phyloP scores from a whole-genome alignment of 2,329 filamentous ascomycete genomes.

The Oidium heveae region DNA sequence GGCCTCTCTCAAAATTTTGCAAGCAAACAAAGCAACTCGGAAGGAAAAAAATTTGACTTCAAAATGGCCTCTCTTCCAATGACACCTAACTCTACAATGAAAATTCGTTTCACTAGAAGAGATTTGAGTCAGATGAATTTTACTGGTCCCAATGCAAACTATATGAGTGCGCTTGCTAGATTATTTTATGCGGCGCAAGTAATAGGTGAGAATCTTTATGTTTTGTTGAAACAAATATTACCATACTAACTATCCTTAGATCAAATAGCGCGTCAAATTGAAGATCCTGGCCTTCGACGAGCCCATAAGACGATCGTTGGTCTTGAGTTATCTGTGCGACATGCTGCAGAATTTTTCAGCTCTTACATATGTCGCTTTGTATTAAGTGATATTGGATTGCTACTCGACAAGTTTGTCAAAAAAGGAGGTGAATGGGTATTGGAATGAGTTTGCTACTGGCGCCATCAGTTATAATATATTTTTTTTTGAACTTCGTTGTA shows the following conservation, averaged over 20 bases:
- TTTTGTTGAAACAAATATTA: slow-evolving; percentile 5
- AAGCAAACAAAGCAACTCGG: slow-evolving; percentile 18
- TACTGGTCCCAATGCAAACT: slow-evolving; percentile 61
- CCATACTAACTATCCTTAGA: slow-evolving; percentile 25
- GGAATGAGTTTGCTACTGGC: slow-evolving; percentile 19
- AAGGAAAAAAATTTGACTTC: slow-evolving; percentile 30
- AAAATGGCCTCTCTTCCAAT: slow-evolving; percentile 58
- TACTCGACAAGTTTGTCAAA: slow-evolving; percentile 95
- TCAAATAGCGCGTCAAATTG: slow-evolving; percentile 86
- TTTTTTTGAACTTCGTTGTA: too few species aligned
- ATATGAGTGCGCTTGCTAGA: slow-evolving; percentile 74
- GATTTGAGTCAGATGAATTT: slow-evolving; percentile 46
- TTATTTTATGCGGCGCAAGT: slow-evolving; percentile 85
- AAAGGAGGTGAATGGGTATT: slow-evolving; percentile 71
- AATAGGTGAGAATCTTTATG: slow-evolving; percentile 40
- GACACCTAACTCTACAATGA: slow-evolving; percentile 31
- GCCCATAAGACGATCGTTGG: slow-evolving; percentile 88
- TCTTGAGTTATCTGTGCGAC: slow-evolving; percentile 73
- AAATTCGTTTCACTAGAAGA: slow-evolving; percentile 43
- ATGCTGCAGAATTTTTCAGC: slow-evolving; percentile 91
- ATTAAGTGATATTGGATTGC: slow-evolving; percentile 54
- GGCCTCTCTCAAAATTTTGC: slow-evolving; percentile 27
- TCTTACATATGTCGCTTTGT: slow-evolving; percentile 94
- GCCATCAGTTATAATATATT: background rate
- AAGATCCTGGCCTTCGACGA: slow-evolving; percentile 77